Evolutionary conservation across 1,139 yeast species (phyloP), one percentile per base, ranked within the genome.

Genomic region (Zygoascus hellenicus): DNA sequence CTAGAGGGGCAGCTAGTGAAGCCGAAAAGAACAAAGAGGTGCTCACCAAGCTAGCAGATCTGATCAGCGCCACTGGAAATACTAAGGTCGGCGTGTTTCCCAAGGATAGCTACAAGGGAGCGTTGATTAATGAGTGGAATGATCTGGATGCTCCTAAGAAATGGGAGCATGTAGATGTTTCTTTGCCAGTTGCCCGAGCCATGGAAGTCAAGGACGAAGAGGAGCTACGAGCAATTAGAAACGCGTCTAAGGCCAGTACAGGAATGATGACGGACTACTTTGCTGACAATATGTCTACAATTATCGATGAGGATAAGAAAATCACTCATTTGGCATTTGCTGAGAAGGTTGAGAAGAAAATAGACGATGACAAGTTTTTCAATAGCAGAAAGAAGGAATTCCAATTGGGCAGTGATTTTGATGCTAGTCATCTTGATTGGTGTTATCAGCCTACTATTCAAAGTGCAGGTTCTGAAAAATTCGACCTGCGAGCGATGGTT

Each of bases 381-480:
- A 36, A 29, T 19, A n/a, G 42, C 11, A 67, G 62, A 38, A 58
- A 70, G 56, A 75, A 71, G 52, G 72, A 72, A 42, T 67, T 75
- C 56, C 84, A 83, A 58, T 65, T 79, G 9, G 75, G 81, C 9
- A 62, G 77, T 41, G 90, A 80, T 48, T 84, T 88, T 57, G 96
- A 88, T 59, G 73, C 84, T 2, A 81, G 80, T 52, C 79, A 81
- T 54, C 69, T 92, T 33, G 97, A 92, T 65, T 92, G 97, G 97
- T 86, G 96, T 58, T 89, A 88, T 65, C 80, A 89, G 42, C 97
- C 98, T 29, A 85, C 88, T 49, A 76, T 92, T 50, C 96, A 90
- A 67, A 83, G 95, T 58, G 95, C 95, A 46, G 89, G 88, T 39
- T 41, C 45, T 14, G 49, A 44, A 13, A 80, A 81, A 47, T 90